These are phyloP conservation scores for Aspergillus chevalieri DNA, from an alignment of 2,329 filamentous ascomycete species.

Conservation along the genomic window DNA sequence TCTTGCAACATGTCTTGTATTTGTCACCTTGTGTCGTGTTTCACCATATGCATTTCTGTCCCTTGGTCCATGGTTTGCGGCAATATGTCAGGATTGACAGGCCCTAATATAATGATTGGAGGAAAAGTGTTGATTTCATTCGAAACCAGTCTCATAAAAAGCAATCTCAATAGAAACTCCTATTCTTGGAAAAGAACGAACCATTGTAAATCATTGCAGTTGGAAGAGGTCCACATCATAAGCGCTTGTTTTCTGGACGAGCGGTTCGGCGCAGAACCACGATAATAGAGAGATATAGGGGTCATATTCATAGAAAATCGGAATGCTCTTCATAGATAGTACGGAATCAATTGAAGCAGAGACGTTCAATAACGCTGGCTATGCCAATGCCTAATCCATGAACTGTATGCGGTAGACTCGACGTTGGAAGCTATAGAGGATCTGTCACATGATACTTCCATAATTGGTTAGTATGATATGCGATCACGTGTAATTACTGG, in stretches of 20 bases:
- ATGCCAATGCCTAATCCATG: too few relatives aligned
- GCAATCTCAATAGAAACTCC: constrained; percentile 20
- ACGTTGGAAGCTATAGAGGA: too few relatives aligned
- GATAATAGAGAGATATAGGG: constrained; percentile 7
- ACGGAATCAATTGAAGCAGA: too few relatives aligned
- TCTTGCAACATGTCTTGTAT: constrained; percentile 12
- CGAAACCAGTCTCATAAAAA: constrained; percentile 11
- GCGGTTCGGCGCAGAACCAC: constrained; percentile 24
- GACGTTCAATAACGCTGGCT: too few relatives aligned
- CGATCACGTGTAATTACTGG: too few relatives aligned
- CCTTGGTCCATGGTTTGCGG: constrained; percentile 14
- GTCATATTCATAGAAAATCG: too few relatives aligned
- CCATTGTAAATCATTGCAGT: constrained; percentile 5
- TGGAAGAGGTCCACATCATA: constrained; percentile 25
- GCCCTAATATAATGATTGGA: constrained; percentile 18
- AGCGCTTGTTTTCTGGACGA: constrained; percentile 28
- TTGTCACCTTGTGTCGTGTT: constrained; percentile 20
- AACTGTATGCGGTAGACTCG: too few relatives aligned
- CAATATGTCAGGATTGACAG: constrained; percentile 16
- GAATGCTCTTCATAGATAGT: too few relatives aligned
- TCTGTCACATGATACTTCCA: too few relatives aligned
- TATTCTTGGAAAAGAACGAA: constrained; percentile 8
- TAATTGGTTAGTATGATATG: too few relatives aligned
- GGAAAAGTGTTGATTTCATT: constrained; percentile 12
- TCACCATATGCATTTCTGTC: constrained; percentile 16